Conservation (phyloP, 2,329 filamentous ascomycete genomes). For the Paecilomyces variotii region DNA sequence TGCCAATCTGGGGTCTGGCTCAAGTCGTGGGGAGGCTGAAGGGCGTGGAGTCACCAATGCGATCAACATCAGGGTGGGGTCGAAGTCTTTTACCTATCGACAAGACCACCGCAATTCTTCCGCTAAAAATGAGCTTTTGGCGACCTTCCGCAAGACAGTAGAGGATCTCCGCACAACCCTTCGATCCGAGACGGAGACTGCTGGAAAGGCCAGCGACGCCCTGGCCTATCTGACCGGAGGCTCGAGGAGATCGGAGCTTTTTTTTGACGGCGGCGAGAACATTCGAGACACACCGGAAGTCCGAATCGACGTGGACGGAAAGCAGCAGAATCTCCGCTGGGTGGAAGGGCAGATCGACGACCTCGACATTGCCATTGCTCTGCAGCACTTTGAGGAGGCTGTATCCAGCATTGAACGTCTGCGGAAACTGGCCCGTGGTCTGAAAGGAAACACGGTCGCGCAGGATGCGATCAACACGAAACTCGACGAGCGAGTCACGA, state of each 20-base stretch:
- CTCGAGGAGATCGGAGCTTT: conserved; percentile 68
- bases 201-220: conserved; percentile 73
- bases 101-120: conserved; percentile 72
- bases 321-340: conserved; percentile 92
- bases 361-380: conserved; percentile 88
- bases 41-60: conserved; percentile 66
- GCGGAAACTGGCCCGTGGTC: conserved; percentile 64
- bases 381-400: conserved; percentile 79
- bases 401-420: conserved; percentile 80
- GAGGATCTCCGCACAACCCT: conserved; percentile 83
- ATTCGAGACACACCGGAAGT: conserved; percentile 65
- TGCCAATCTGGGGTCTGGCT: conserved; percentile 32
- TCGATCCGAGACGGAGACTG: conserved; percentile 79
- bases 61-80: conserved; percentile 81
- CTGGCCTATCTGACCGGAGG: conserved; percentile 83
- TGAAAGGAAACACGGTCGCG: conserved; percentile 78
- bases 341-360: conserved; percentile 93
- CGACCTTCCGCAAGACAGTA: conserved; percentile 85
- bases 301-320: conserved; percentile 91
- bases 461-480: conserved; percentile 91
- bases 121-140: conserved; percentile 72
- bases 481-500: conserved; percentile 73
- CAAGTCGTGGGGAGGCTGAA: conserved; percentile 34
- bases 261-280: conserved; percentile 69
- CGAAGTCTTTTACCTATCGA: conserved; percentile 89